phyloP scores from a whole-genome alignment of 1,139 yeast genomes.

The Pneumocystis jirovecii region DNA sequence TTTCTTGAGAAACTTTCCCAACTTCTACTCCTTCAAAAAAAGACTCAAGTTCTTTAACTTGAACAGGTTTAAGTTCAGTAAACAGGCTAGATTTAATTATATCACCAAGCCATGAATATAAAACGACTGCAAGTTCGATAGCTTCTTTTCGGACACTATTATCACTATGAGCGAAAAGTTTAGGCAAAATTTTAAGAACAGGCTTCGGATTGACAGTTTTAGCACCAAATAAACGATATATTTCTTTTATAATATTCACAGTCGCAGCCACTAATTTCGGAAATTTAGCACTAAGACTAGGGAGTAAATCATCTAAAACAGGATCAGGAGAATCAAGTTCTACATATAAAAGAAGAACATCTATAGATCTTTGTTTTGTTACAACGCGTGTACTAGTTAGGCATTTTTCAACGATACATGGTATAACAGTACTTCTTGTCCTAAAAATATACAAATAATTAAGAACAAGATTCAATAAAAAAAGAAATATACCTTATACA shows the following conservation, averaged over 20 bases:
- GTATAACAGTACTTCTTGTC: constrained; percentile 34
- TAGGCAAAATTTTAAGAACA: constrained; percentile 45
- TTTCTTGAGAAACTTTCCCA: constrained; percentile 37
- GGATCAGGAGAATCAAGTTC: constrained; percentile 55
- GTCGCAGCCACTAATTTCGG: constrained; percentile 74
- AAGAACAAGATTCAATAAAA: constrained; percentile 7
- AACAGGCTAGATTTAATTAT: constrained; percentile 46
- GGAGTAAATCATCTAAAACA: constrained; percentile 52
- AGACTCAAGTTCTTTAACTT: constrained; percentile 67
- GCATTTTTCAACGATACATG: constrained; percentile 64
- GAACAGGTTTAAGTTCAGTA: constrained; percentile 73
- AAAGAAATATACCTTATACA: constrained; percentile 19
- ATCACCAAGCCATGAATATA: constrained; percentile 66
- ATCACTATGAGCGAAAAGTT: constrained; percentile 75
- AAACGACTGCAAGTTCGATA: constrained; percentile 48
- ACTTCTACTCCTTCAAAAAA: constrained; percentile 44
- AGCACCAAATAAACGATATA: constrained; percentile 59
- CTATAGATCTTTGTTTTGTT: constrained; percentile 52
- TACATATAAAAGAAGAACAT: constrained; percentile 45
- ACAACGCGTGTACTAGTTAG: constrained; percentile 60
- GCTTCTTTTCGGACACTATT: constrained; percentile 73
- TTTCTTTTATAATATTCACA: constrained; percentile 38
- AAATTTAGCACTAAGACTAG: constrained; percentile 44
- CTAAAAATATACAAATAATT: constrained; percentile 6
- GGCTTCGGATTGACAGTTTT: constrained; percentile 45